Evolutionary conservation across 1,284 basidiomycete genomes (phyloP).

Genomic region (Pterulicium gracile): DNA sequence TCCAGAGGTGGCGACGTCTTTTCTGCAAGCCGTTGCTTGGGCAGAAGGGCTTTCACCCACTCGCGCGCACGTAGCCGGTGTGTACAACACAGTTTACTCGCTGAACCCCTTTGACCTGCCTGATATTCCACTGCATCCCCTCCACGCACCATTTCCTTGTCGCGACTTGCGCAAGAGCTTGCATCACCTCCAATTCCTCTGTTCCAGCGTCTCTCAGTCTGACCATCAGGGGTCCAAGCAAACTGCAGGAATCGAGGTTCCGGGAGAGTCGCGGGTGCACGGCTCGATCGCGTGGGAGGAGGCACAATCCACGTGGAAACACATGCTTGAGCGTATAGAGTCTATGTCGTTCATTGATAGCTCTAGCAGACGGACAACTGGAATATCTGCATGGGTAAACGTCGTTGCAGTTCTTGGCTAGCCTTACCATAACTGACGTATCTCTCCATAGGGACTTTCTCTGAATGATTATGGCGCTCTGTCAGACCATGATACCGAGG

Average conservation of each 20-base stretch:
- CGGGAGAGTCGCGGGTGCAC: too few relatives aligned
- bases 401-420: too few relatives aligned
- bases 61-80: slow-evolving; percentile 19
- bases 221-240: too few relatives aligned
- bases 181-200: slow-evolving; percentile 11
- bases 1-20: slow-evolving; percentile 49
- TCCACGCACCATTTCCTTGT: slow-evolving; percentile 20
- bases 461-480: background rate
- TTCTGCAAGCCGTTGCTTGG: slow-evolving; percentile 57
- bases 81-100: slow-evolving; percentile 25
- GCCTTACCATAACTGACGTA: too few relatives aligned
- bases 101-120: slow-evolving; percentile 8
- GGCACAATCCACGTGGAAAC: too few relatives aligned
- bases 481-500: background rate
- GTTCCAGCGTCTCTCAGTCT: too few relatives aligned
- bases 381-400: background rate
- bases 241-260: too few relatives aligned
- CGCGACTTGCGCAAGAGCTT: slow-evolving; percentile 25
- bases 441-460: background rate
- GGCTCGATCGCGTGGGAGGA: too few relatives aligned
- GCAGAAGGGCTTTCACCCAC: slow-evolving; percentile 41
- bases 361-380: background rate
- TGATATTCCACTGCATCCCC: background rate
- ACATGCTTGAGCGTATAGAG: background rate
- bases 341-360: background rate